A percentile compares a stretch with the other conserved stretches of the same genome.
Conservation (phyloP, 2,329 filamentous ascomycete genomes). For the Cercospora zeae-maydis region DNA sequence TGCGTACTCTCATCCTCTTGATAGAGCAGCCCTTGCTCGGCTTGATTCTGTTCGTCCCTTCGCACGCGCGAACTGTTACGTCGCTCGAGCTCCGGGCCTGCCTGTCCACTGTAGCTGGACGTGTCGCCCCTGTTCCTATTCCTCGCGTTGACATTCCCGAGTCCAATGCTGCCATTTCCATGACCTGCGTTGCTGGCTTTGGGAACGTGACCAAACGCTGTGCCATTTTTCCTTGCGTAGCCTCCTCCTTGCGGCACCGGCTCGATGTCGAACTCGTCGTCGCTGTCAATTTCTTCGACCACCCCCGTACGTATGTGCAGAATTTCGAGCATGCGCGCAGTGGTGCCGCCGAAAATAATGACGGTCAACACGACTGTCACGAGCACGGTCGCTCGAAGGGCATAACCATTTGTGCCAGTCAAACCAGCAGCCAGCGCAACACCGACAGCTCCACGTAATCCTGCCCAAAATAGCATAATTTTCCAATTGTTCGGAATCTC, state of each 20-base stretch:
- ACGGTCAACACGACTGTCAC: slow-evolving; percentile 96
- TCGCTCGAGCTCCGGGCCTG: slow-evolving; percentile 44
- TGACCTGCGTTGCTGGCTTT: slow-evolving; percentile 53
- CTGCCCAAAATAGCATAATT: slow-evolving; percentile 99
- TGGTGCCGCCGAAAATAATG: slow-evolving; percentile 97
- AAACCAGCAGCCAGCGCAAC: slow-evolving; percentile 90
- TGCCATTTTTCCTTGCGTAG: slow-evolving; percentile 76
- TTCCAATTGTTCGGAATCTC: slow-evolving; percentile 94
- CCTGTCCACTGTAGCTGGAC: slow-evolving; percentile 51
- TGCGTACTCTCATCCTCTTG: slow-evolving; percentile 43
- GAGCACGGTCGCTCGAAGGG: slow-evolving; percentile 88
- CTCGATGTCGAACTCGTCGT: slow-evolving; percentile 98
- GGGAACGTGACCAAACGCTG: slow-evolving; percentile 73
- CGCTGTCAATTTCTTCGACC: slow-evolving; percentile 93
- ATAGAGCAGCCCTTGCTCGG: slow-evolving; percentile 54
- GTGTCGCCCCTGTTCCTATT: slow-evolving; percentile 44
- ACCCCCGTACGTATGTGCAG: slow-evolving; percentile 94
- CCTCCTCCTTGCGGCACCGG: slow-evolving; percentile 54
- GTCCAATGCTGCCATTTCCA: slow-evolving; percentile 35
- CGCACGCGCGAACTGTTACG: slow-evolving; percentile 50
- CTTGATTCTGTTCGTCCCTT: slow-evolving; percentile 42
- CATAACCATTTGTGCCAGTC: slow-evolving; percentile 66
- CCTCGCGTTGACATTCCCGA: slow-evolving; percentile 34
- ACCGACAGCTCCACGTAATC: slow-evolving; percentile 88
- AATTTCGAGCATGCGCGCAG: slow-evolving; percentile 95